phyloP scores from a whole-genome alignment of 805 yeast genomes.

The Metschnikowia colocasiae region DNA sequence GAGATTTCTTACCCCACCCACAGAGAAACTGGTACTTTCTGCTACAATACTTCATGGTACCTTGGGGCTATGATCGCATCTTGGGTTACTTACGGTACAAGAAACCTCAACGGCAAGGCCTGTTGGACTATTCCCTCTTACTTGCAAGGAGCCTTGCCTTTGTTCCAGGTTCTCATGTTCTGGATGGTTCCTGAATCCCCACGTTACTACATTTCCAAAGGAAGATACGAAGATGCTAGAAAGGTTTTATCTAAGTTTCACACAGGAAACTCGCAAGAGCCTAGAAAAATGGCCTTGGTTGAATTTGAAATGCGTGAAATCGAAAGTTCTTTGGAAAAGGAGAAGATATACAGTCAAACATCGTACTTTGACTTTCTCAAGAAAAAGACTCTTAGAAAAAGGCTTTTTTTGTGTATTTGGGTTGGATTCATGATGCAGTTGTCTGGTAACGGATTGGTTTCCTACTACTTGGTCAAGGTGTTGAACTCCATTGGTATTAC shows the following conservation, averaged over 20 bases:
- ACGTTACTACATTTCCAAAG: slow-evolving; percentile 41
- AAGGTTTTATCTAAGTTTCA: slow-evolving; percentile 37
- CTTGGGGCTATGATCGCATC: slow-evolving; percentile 53
- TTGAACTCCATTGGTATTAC: slow-evolving; percentile 52
- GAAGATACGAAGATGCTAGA: slow-evolving; percentile 42
- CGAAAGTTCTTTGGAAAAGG: slow-evolving; percentile 33
- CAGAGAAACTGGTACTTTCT: slow-evolving; percentile 31
- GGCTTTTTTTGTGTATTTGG: slow-evolving; percentile 33
- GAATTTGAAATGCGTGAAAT: slow-evolving; percentile 25
- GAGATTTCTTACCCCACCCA: slow-evolving; percentile 48
- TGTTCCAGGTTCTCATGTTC: slow-evolving; percentile 30
- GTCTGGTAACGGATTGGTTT: slow-evolving; percentile 51
- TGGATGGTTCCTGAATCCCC: slow-evolving; percentile 47
- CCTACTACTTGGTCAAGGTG: slow-evolving; percentile 50
- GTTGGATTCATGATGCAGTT: slow-evolving; percentile 41
- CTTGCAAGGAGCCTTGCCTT: slow-evolving; percentile 48
- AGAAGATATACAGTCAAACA: slow-evolving; percentile 30
- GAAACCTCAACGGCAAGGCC: slow-evolving; percentile 20
- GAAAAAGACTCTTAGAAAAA: slow-evolving; percentile 39
- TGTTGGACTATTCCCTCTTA: slow-evolving; percentile 56
- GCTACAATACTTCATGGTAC: slow-evolving; percentile 51
- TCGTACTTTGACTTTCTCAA: slow-evolving; percentile 37
- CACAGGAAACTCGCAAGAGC: slow-evolving; percentile 35
- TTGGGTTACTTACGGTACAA: slow-evolving; percentile 49
- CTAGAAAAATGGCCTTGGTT: slow-evolving; percentile 17